Percentiles rank a stretch among this genome's conserved stretches.
Evolutionary conservation across 225 moss, liverwort and hornwort species (phyloP).

Genomic region (Anthoceros angustus): DNA sequence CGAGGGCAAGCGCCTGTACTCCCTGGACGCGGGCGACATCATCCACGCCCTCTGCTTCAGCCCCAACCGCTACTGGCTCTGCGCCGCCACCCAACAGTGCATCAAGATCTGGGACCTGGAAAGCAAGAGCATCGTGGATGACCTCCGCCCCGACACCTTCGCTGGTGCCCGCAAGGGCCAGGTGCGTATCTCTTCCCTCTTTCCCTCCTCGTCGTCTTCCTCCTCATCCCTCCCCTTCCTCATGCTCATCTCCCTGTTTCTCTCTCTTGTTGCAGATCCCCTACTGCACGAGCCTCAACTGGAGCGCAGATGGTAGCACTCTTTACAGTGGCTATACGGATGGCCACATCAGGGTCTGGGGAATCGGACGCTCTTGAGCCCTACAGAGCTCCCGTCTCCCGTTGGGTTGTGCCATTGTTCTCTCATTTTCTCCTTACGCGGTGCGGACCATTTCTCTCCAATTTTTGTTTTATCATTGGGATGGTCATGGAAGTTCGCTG

Average conservation of each 20-base stretch:
- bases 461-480: too few relatives aligned
- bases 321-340: slow-evolving; percentile 86
- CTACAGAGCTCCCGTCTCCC: too few relatives aligned
- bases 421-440: too few relatives aligned
- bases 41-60: slow-evolving; percentile 91
- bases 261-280: slow-evolving; percentile 21
- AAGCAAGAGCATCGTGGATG: slow-evolving; percentile 90
- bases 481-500: too few relatives aligned
- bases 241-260: background rate
- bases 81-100: slow-evolving; percentile 85
- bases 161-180: slow-evolving; percentile 72
- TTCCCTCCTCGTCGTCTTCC: background rate
- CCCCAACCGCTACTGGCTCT: slow-evolving; percentile 93
- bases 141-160: slow-evolving; percentile 64
- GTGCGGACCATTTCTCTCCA: too few relatives aligned
- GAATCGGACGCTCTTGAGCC: slow-evolving; percentile 36
- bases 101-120: slow-evolving; percentile 99
- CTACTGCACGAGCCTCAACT: slow-evolving; percentile 73
- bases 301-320: slow-evolving; percentile 86
- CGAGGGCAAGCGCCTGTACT: slow-evolving; percentile 82
- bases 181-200: slow-evolving; percentile 9
- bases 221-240: background rate
- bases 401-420: too few relatives aligned
- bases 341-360: slow-evolving; percentile 87
- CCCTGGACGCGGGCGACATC: slow-evolving; percentile 80